Conservation (phyloP, 768 basidiomycete species). For the Pholiota molesta region DNA sequence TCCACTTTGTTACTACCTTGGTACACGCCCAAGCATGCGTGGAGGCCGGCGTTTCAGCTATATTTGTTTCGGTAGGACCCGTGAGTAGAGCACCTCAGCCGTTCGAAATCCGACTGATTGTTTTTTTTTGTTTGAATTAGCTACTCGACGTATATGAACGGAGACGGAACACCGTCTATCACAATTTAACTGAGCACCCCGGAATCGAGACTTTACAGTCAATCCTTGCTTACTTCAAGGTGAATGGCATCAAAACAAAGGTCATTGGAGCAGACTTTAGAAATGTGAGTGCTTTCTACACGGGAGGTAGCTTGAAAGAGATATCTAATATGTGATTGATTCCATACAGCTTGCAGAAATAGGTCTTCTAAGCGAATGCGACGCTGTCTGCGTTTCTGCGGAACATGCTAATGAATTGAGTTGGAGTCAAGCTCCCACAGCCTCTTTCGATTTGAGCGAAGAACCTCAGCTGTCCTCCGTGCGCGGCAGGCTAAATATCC, state of each 20-base stretch:
- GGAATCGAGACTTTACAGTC: constrained; percentile 52
- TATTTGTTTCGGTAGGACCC: constrained; percentile 52
- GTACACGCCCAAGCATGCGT: constrained; percentile 58
- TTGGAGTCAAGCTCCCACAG: constrained; percentile 33
- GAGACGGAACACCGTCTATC: constrained; percentile 26
- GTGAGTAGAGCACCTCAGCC: constrained; percentile 38
- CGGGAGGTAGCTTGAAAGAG: neutral
- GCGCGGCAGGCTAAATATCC: constrained; percentile 45
- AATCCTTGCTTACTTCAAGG: constrained; percentile 45
- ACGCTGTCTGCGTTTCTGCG: constrained; percentile 45
- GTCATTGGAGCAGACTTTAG: constrained; percentile 46
- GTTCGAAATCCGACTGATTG: neutral
- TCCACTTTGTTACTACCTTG: constrained; percentile 55
- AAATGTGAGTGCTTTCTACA: constrained; percentile 30
- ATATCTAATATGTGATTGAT: constrained; percentile 4
- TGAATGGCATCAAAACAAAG: constrained; percentile 40
- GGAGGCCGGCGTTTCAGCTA: constrained; percentile 48
- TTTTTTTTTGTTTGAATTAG: constrained; percentile 26
- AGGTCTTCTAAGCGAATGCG: constrained; percentile 41
- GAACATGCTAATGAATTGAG: constrained; percentile 38
- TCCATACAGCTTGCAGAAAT: constrained; percentile 42
- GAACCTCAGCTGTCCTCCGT: constrained; percentile 31
- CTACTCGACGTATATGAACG: constrained; percentile 46
- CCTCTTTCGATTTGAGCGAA: constrained; percentile 20
- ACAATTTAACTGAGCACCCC: constrained; percentile 35